These are phyloP conservation scores for Trichosporon inkin DNA, from an alignment of 1,284 basidiomycete genomes.

Conservation along the genomic window DNA sequence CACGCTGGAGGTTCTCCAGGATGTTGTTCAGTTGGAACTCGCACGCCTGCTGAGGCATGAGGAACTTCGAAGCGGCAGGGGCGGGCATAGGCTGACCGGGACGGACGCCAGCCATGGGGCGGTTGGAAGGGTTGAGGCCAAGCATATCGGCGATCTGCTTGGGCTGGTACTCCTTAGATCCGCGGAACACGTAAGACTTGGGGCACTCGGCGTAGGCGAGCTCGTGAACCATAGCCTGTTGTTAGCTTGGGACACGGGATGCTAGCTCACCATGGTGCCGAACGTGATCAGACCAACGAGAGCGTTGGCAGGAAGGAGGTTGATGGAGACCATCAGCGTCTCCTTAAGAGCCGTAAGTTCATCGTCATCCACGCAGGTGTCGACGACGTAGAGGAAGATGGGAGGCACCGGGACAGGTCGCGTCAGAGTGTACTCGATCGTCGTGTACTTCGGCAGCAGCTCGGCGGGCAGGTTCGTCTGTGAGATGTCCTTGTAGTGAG, in stretches of 20 bases:
- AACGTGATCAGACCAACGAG: slow-evolving; percentile 93
- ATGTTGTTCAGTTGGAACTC: slow-evolving; percentile 96
- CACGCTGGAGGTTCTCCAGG: slow-evolving; percentile 80
- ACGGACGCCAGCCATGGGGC: slow-evolving; percentile 53
- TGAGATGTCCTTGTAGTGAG: slow-evolving; percentile 98
- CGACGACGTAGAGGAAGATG: slow-evolving; percentile 94
- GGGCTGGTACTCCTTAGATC: slow-evolving; percentile 94
- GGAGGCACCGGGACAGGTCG: slow-evolving; percentile 89
- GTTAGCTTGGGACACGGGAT: neutral
- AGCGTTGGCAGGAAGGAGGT: slow-evolving; percentile 86
- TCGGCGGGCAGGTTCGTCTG: slow-evolving; percentile 95
- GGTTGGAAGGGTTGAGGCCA: slow-evolving; percentile 62
- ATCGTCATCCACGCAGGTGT: slow-evolving; percentile 94
- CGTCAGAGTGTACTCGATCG: slow-evolving; percentile 95
- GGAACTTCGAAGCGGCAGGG: slow-evolving; percentile 84
- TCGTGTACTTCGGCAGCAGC: slow-evolving; percentile 95
- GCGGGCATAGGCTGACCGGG: slow-evolving; percentile 75
- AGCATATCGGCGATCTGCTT: slow-evolving; percentile 99
- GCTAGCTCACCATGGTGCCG: slow-evolving; percentile 79
- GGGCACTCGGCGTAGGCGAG: slow-evolving; percentile 93
- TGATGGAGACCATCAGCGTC: slow-evolving; percentile 86
- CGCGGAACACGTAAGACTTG: slow-evolving; percentile 98
- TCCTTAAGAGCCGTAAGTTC: slow-evolving; percentile 93
- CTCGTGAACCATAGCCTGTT: slow-evolving; percentile 94
- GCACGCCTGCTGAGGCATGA: slow-evolving; percentile 87